Conservation (phyloP, 768 basidiomycete genomes). For the Pleurotus ostreatus region DNA sequence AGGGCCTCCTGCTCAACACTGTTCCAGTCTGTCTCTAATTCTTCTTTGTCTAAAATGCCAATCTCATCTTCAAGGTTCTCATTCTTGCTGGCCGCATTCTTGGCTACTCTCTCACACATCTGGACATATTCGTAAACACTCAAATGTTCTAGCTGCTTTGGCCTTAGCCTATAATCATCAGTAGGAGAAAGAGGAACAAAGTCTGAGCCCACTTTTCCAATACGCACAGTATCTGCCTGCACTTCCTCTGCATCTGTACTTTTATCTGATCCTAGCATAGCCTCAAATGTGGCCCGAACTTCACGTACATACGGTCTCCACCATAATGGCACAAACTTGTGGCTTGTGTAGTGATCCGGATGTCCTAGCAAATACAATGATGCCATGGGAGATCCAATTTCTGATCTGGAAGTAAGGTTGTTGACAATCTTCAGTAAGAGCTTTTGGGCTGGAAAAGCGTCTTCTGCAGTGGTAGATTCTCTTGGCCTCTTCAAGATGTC, state of each 20-base stretch:
- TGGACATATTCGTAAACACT: conserved; percentile 24
- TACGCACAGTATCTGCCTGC: conserved; percentile 14
- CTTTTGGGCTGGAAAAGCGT: background rate
- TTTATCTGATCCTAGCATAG: too few species aligned
- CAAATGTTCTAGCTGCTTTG: conserved; percentile 15
- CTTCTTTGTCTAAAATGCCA: too few species aligned
- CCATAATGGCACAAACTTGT: conserved; percentile 22
- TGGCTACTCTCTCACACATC: background rate
- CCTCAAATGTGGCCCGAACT: background rate
- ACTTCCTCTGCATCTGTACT: background rate
- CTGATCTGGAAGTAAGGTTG: conserved; percentile 20
- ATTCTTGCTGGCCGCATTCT: background rate
- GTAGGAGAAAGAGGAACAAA: conserved; percentile 16
- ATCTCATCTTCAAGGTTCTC: too few species aligned
- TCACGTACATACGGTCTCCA: conserved; percentile 20
- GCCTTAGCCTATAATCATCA: conserved; percentile 23
- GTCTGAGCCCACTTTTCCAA: conserved; percentile 13
- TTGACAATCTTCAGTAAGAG: conserved; percentile 22
- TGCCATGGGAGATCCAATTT: conserved; percentile 29
- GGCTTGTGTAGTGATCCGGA: conserved; percentile 30
- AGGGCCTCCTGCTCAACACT: too few species aligned
- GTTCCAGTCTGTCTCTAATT: too few species aligned
- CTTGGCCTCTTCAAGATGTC: background rate
- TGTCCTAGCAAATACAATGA: conserved; percentile 24
- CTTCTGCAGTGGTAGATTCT: background rate